Base-by-base conservation (phyloP, 164 flowering plant species). In the Warburgia ugandensis region DNA sequence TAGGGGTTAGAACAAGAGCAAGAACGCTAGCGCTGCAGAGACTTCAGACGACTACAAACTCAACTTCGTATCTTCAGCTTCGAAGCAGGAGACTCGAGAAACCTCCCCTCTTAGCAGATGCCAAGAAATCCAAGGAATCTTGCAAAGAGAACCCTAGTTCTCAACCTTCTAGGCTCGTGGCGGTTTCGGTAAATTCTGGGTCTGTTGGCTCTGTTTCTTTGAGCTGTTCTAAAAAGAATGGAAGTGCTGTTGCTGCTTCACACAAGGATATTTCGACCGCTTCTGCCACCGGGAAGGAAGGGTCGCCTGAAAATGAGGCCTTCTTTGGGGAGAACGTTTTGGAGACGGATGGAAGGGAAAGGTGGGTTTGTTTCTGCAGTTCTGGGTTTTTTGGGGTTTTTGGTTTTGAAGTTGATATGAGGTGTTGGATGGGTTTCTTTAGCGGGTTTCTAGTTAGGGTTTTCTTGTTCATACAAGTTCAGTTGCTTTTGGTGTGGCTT, bases 1-100 rank as follows among this genome's bases (percentile, higher is more conserved):
- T 72, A 0, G 92, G 92, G 5, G 85, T 84, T 37, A 71, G 79
- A 4, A 89, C 97, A 12, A 67, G 97, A 33, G 94, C 97, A 51
- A 78, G 62, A 73, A 76, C 94, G 70, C 79, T 78, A 39, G 92
- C 97, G 14, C 54, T 83, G 9, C 91, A 79, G 52, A 54, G 67
- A 19, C 77, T 66, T 19, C 73, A 60, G 20, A 40, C 41, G 13
- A n/a, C 56, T 11, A 12, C 59, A 20, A 12, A 17, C 29, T n/a
- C 32, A 7, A 29, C 17, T 13, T 26, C 62, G 4, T 89, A 86
- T 48, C 85, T 89, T 56, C 80, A 84, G 76, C 90, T 86, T 12
- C 69, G 97, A 12, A 81, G 76, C 57, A 76, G 97, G 20, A 70
- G 89, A 44, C 81, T 88, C 3, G 70, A 66, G 56, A 88, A 83